phyloP scores from a whole-genome alignment of 139 green algal species.

The Microglena sp. region DNA sequence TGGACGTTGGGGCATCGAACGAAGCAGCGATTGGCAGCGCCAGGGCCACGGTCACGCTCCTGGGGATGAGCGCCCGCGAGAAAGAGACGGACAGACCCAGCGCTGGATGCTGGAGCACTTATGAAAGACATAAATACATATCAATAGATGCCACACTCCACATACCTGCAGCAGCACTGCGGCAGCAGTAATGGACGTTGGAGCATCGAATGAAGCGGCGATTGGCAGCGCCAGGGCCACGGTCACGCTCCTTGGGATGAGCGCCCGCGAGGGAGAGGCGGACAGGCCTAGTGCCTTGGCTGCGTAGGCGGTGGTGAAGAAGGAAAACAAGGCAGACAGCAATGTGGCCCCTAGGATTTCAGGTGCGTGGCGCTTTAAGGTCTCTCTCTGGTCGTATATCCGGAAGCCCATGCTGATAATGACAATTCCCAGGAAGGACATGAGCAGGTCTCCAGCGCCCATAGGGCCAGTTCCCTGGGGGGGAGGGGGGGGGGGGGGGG shows the following conservation, averaged over 20 bases:
- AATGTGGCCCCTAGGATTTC: slow-evolving; percentile 65
- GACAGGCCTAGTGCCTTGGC: slow-evolving; percentile 41
- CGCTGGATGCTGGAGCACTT: too few species aligned
- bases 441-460: slow-evolving; percentile 69
- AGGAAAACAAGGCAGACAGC: slow-evolving; percentile 51
- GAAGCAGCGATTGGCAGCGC: slow-evolving; percentile 69
- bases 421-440: slow-evolving; percentile 74
- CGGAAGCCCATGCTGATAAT: slow-evolving; percentile 81
- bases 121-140: not conserved
- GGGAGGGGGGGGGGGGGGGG: too few species aligned
- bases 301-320: slow-evolving; percentile 60
- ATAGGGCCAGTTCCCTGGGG: slow-evolving; percentile 28
- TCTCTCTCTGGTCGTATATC: slow-evolving; percentile 47
- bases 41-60: slow-evolving; percentile 76
- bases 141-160: not conserved
- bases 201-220: slow-evolving; percentile 40
- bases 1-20: slow-evolving; percentile 52
- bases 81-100: too few species aligned
- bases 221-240: slow-evolving; percentile 83
- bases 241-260: slow-evolving; percentile 72
- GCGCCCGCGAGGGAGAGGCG: slow-evolving; percentile 39
- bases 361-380: slow-evolving; percentile 59
- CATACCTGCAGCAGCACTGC: slow-evolving; percentile 62
- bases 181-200: slow-evolving; percentile 61
- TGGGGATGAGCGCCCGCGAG: slow-evolving; percentile 55